Evolutionary conservation across 2,329 filamentous ascomycete species (phyloP), one percentile per base, ranked within the genome.

Genomic region (Epichloe scottii): DNA sequence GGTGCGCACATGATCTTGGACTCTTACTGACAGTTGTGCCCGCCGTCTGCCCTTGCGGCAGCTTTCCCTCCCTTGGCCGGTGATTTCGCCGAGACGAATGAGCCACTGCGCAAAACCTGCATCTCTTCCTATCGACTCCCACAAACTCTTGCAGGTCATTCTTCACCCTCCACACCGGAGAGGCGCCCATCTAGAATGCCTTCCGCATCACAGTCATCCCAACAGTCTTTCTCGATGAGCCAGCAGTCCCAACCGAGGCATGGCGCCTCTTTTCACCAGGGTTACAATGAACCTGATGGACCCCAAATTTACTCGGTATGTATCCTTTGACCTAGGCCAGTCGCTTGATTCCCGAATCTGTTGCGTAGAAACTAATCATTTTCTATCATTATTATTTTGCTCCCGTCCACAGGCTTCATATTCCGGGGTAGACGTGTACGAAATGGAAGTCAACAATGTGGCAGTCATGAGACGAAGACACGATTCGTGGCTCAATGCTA

Each of bases 401-500:
- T 30, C 10, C 14, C 8, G 14, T 26, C 37, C 7, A 7, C 10
- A 81, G 78, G 91, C 91, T 54, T 87, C 94, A 40, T 97, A 97
- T 67, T 97, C 91, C 7, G 89, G 90, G 58, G 89, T 97, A 44
- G 85, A 91, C 54, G 93, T 98, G 15, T 98, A 97, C 72, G 93
- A 98, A 69, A 96, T 97, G 89, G 90, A 96, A 66, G 87, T 97
- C 54, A 94, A 95, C 65, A 81, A 81, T 44, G 76, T 98, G 57
- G 89, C 89, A 23, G 90, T 97, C 48, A 98, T 98, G 93, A 88
- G 93, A 66, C 84, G 93, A 53, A 85, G 93, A 57, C 85, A 87
- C 58, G 93, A 98, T 68, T 91, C 89, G 58, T 97, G 91, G 88
- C 77, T 98, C 58, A 98, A 98, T 70, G 93, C 93, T 49, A 98